Conservation (phyloP, 805 yeast species). For the Saccharomycopsis fodiens region DNA sequence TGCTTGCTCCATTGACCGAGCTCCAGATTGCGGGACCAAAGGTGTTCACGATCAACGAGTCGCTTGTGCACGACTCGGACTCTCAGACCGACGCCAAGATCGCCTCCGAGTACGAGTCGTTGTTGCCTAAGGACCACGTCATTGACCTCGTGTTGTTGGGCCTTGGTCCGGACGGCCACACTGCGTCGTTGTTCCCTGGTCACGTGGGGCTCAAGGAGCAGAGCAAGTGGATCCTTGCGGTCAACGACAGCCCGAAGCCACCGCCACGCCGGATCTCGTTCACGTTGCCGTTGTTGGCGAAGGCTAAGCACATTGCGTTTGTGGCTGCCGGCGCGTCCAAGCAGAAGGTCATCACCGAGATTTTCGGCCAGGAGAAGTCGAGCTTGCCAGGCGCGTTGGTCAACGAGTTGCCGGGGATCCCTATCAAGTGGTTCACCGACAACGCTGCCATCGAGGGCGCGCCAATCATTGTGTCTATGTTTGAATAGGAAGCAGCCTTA, state of each 20-base stretch:
- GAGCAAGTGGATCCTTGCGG: slow-evolving; percentile 91
- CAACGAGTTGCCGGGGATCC: slow-evolving; percentile 36
- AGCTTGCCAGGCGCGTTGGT: slow-evolving; percentile 70
- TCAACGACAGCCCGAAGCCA: slow-evolving; percentile 84
- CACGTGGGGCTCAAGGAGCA: slow-evolving; percentile 69
- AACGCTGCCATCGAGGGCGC: slow-evolving; percentile 69
- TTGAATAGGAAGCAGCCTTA: slow-evolving; percentile 8
- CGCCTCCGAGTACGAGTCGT: slow-evolving; percentile 87
- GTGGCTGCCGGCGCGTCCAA: slow-evolving; percentile 93
- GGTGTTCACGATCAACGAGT: slow-evolving; percentile 77
- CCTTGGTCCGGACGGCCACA: slow-evolving; percentile 98
- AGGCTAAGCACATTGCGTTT: slow-evolving; percentile 84
- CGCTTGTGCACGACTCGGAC: slow-evolving; percentile 56
- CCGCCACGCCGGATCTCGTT: slow-evolving; percentile 82
- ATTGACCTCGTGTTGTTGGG: slow-evolving; percentile 88
- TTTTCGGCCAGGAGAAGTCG: slow-evolving; percentile 46
- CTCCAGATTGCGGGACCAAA: slow-evolving; percentile 46
- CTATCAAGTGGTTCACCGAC: slow-evolving; percentile 68
- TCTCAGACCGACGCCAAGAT: slow-evolving; percentile 56
- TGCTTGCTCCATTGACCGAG: slow-evolving; percentile 34
- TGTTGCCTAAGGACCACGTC: slow-evolving; percentile 80
- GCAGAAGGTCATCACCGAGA: slow-evolving; percentile 60
- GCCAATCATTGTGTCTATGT: slow-evolving; percentile 22
- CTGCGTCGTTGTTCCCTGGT: slow-evolving; percentile 90
- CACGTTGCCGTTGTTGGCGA: slow-evolving; percentile 90